Conservation (phyloP, 768 basidiomycete genomes). For the Trametes maxima region DNA sequence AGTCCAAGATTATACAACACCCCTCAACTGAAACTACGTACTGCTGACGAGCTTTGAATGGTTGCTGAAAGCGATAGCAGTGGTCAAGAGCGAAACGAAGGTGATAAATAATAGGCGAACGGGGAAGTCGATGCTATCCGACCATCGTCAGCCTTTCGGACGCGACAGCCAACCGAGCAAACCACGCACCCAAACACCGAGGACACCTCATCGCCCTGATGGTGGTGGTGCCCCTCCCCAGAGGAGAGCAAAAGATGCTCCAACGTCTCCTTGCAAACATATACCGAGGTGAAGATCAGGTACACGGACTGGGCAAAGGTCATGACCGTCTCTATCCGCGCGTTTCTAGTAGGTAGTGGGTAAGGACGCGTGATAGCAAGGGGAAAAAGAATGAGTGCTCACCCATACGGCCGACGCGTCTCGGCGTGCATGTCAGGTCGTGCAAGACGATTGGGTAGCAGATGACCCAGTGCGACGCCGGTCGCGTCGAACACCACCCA, state of each 20-base stretch:
- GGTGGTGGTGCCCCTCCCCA: constrained; percentile 69
- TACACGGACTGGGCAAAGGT: constrained; percentile 93
- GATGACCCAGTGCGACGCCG: constrained; percentile 62
- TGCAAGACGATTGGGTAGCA: constrained; percentile 49
- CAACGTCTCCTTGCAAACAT: constrained; percentile 95
- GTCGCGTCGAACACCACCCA: constrained; percentile 95
- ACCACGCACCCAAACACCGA: constrained; percentile 43
- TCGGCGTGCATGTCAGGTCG: constrained; percentile 33
- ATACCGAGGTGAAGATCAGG: constrained; percentile 91
- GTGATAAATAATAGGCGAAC: constrained; percentile 55
- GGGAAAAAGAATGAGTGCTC: constrained; percentile 41
- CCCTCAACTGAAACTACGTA: constrained; percentile 37
- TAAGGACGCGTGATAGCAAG: not conserved
- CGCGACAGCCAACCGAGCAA: constrained; percentile 27
- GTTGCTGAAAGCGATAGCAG: constrained; percentile 61
- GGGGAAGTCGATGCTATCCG: constrained; percentile 66
- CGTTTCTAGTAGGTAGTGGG: constrained; percentile 46
- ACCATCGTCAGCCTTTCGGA: constrained; percentile 28
- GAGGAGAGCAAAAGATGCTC: constrained; percentile 86
- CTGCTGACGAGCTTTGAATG: constrained; percentile 66
- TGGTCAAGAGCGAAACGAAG: constrained; percentile 57
- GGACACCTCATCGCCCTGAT: constrained; percentile 56
- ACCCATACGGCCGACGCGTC: constrained; percentile 61
- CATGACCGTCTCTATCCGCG: constrained; percentile 67
- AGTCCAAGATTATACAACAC: not conserved